Base-by-base conservation (phyloP, 225 moss, liverwort and hornwort genomes). In the Pseudisothecium myosuroides region DNA sequence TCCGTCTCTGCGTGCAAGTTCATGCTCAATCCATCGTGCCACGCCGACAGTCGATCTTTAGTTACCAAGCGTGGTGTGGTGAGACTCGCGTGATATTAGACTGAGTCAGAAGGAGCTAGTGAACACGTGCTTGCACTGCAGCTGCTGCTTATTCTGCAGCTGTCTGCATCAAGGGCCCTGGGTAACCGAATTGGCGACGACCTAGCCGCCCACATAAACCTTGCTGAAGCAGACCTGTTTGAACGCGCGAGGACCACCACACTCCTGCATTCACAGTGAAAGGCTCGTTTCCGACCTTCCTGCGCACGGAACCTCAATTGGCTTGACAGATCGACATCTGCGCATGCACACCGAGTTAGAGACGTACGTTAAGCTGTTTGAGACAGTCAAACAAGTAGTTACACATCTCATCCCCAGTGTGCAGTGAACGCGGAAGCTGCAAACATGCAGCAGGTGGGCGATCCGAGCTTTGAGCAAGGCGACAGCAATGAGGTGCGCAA, bases 381-480 rank as follows among this genome's bases (percentile, higher is more conserved):
- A 61, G 59, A 62, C 52, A 61, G 39, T 49, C 59, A 10, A 76
- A 32, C 69, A 31, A 22, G 69, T 47, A 47, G 21, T 32, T 36
- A 37, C 7, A 39, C 55, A 36, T 43, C 27, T 63, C 85, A 16
- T 39, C 56, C 43, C 63, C 39, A 68, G 86, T 45, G 65, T 19
- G 61, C 76, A 41, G 87, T 72, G 66, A 87, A 62, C 36, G 14
- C 61, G 68, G 20, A 52, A 54, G 17, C 81, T 29, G 50, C 50
- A 73, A 92, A 66, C 89, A 94, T 94, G 94, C 92, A 92, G 94
- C 91, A 91, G 90, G 88, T 90, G 55, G 92, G 90, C 55, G 92
- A 90, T 58, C 92, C 86, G 74, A 84, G 89, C 66, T 78, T 93
- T 39, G 93, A 94, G 43, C 93, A 93, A 84, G 93, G 92, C 29